phyloP scores from a whole-genome alignment of 73 alveolate genomes.

The Durusdinium trenchii region DNA sequence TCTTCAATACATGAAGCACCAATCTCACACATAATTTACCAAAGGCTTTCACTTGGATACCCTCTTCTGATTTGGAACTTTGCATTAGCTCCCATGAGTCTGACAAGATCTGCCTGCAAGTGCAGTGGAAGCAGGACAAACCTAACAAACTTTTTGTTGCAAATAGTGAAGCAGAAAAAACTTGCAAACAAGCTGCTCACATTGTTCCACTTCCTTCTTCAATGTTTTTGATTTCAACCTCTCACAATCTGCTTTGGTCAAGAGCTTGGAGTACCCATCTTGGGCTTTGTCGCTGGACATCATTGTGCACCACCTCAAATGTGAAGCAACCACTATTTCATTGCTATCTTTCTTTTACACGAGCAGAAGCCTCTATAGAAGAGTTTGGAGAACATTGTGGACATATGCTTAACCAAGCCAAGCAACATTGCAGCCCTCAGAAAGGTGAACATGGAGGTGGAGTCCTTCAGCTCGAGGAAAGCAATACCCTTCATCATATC shows the following conservation, averaged over 20 bases:
- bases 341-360: background rate
- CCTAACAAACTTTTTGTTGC: background rate
- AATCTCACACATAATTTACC: background rate
- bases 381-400: no score
- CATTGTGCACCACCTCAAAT: background rate
- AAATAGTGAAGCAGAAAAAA: background rate
- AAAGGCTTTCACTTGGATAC: background rate
- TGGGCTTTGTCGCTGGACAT: background rate
- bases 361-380: background rate
- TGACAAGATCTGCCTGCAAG: background rate
- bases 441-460: background rate
- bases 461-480: background rate
- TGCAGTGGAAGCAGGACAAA: background rate
- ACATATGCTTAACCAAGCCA: background rate
- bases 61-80: background rate
- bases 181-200: background rate
- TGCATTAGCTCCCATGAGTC: background rate
- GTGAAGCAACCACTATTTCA: background rate
- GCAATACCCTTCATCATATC: constrained; percentile 16
- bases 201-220: background rate
- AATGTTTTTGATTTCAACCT: background rate
- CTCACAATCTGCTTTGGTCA: constrained; percentile 8
- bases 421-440: background rate
- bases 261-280: constrained; percentile 7
- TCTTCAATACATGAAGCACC: background rate